Evolutionary conservation across 1,139 yeast genomes (phyloP), one percentile per base, ranked within the genome.

Genomic region (Lodderomyces orthopsilosis): DNA sequence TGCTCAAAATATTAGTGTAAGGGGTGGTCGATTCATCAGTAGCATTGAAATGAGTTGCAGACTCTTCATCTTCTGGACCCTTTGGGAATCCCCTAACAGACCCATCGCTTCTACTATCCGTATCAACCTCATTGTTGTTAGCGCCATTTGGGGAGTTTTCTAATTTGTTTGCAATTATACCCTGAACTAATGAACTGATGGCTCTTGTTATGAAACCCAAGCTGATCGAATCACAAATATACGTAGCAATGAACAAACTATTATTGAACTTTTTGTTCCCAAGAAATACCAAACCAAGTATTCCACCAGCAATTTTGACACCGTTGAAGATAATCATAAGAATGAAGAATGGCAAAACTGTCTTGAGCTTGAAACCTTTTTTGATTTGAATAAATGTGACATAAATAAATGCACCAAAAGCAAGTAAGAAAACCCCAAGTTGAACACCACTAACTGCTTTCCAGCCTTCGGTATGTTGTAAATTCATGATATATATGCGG

Each of bases 151-250:
- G 32, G 10, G 34, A n/a, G 15, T 14, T 13, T 28, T 32, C 18
- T 23, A 18, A 13, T 36, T 44, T 22, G 33, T 15, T 24, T 28
- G 36, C 21, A 1, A 49, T 21, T 42, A 48, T 48, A 23, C 40
- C 42, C 30, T 46, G 41, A 10, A 48, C 42, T 24, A 50, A 45
- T 4, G 51, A 43, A 21, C 44, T 41, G 18, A 47, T 37, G n/a
- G 40, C 39, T 26, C 46, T 41, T 6, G 47, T 33, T 3, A 48
- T 34, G 21, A 47, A 42, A 6, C 50, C 52, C 13, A 48, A 40
- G 40, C 49, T 43, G 24, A 50, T 48, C 14, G 51, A 37, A 33
- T 50, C 51, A 37, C 47, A 48, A 15, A 50, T 42, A 35, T 46
- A 50, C 5, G 51, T 48, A 6, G 46, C 44, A n/a, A 47, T 50